Conservation (phyloP, 2,329 filamentous ascomycete genomes). For the Lasiodiplodia theobromae region DNA sequence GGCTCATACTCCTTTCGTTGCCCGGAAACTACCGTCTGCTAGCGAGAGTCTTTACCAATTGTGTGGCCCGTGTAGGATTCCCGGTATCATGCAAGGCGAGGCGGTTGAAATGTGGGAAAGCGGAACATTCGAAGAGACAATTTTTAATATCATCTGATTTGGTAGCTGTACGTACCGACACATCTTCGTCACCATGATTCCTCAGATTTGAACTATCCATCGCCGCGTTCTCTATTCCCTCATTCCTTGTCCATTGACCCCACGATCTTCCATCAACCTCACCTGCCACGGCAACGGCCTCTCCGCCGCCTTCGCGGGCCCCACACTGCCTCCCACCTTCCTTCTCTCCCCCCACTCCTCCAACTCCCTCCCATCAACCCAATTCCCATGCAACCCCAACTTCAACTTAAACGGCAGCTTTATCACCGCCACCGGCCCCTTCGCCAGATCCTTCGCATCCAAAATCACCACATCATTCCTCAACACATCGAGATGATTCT, state of each 20-base stretch:
- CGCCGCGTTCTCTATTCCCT: neutral
- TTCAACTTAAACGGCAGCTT: slow-evolving; percentile 49
- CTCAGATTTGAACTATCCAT: no score
- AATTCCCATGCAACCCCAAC: slow-evolving; percentile 44
- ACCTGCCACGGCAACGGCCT: slow-evolving; percentile 42
- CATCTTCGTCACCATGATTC: no score
- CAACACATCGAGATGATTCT: slow-evolving; percentile 52
- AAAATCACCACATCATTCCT: slow-evolving; percentile 52
- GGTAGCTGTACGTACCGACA: no score
- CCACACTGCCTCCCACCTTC: slow-evolving; percentile 38
- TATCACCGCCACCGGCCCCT: slow-evolving; percentile 49
- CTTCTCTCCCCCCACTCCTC: slow-evolving; percentile 42
- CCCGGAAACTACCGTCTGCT: no score
- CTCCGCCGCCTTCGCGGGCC: slow-evolving; percentile 36
- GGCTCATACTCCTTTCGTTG: no score
- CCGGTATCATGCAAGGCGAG: no score
- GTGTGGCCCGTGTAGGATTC: no score
- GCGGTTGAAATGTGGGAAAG: no score
- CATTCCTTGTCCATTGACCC: neutral
- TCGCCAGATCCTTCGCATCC: slow-evolving; percentile 49
- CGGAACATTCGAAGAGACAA: no score
- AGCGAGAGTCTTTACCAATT: no score
- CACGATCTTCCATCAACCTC: slow-evolving; percentile 34
- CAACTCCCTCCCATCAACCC: slow-evolving; percentile 41
- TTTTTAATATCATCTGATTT: no score